Evolutionary conservation across 192 early-diverging fungal genomes (phyloP).

Genomic region (Phlyctochytrium bullatum): DNA sequence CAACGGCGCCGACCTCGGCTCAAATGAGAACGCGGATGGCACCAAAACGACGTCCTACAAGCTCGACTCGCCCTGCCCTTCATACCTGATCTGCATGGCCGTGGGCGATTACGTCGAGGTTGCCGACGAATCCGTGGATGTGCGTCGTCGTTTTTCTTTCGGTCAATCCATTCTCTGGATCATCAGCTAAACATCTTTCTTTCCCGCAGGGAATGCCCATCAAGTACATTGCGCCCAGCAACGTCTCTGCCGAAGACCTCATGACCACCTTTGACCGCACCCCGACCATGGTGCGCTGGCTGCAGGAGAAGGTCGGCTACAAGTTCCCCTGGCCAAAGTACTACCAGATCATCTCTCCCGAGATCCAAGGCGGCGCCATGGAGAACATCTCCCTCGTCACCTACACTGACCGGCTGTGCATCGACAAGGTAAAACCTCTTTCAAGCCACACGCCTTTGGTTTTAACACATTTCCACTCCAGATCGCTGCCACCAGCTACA

Average conservation of each 20-base stretch:
- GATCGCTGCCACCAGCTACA: background rate
- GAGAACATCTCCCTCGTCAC: constrained; percentile 57
- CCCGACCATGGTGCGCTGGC: constrained; percentile 46
- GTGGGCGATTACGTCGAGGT: constrained; percentile 47
- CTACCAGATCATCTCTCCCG: constrained; percentile 38
- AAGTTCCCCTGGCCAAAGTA: constrained; percentile 56
- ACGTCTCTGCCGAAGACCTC: constrained; percentile 36
- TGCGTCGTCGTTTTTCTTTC: too few species aligned
- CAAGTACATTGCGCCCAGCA: constrained; percentile 46
- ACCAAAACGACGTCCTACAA: constrained; percentile 38
- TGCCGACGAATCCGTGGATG: constrained; percentile 43
- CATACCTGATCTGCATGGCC: constrained; percentile 50
- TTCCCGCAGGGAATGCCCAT: too few species aligned
- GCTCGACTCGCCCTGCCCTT: constrained; percentile 44
- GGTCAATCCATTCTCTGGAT: too few species aligned
- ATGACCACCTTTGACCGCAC: constrained; percentile 43
- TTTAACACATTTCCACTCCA: too few species aligned
- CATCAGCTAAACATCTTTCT: too few species aligned
- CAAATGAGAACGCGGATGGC: constrained; percentile 23
- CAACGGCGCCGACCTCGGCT: constrained; percentile 36
- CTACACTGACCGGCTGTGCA: constrained; percentile 35
- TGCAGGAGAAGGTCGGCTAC: constrained; percentile 44
- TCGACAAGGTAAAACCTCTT: constrained; percentile 43
- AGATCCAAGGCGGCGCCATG: constrained; percentile 49
- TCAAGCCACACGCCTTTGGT: too few species aligned